Percentiles rank a stretch among this genome's conserved stretches.
These are phyloP conservation scores for Hemileia vastatrix DNA, from an alignment of 1,284 basidiomycete genomes.

Conservation along the genomic window DNA sequence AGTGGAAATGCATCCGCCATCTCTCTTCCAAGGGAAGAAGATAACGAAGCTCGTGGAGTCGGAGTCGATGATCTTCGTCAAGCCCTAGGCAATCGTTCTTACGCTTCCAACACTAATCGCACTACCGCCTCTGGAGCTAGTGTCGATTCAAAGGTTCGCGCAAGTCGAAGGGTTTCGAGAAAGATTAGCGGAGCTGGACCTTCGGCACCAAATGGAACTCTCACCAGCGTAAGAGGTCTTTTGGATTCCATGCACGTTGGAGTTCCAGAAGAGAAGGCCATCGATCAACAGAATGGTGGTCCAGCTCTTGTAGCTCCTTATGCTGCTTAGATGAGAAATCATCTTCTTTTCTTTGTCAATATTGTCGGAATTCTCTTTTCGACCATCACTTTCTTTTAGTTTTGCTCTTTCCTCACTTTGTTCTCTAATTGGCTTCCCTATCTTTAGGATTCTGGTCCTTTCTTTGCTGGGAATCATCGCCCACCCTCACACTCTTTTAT, in stretches of 20 bases:
- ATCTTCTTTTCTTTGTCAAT: too few species aligned
- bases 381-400: too few species aligned
- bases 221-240: background rate
- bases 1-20: background rate
- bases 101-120: background rate
- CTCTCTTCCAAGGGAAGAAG: background rate
- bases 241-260: background rate
- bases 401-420: too few species aligned
- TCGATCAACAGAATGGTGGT: background rate
- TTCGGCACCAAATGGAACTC: background rate
- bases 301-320: background rate
- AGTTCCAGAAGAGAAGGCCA: background rate
- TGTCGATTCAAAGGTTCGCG: background rate
- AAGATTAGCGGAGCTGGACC: background rate
- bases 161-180: background rate
- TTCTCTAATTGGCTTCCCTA: too few species aligned
- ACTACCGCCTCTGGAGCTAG: background rate
- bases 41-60: background rate
- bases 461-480: too few species aligned
- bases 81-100: background rate
- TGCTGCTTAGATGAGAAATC: background rate
- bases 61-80: background rate
- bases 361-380: too few species aligned
- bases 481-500: too few species aligned
- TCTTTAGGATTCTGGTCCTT: too few species aligned